Evolutionary conservation across 805 yeast species (phyloP).

Genomic region (Sugiyamaella americana): DNA sequence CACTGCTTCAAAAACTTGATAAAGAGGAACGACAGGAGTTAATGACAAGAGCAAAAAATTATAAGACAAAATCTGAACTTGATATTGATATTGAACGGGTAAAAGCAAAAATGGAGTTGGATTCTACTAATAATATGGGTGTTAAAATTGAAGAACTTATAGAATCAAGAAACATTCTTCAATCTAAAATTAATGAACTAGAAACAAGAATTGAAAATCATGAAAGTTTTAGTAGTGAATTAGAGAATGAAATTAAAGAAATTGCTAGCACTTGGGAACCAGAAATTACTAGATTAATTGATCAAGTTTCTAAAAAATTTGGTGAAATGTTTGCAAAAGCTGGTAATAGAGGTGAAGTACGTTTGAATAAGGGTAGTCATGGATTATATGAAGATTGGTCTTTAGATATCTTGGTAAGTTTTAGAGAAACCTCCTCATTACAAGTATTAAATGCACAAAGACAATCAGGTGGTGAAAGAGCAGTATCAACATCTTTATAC

Average conservation of each 20-base stretch:
- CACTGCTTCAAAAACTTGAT: too few relatives aligned
- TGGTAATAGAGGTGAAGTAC: constrained; percentile 83
- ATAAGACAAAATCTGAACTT: constrained; percentile 4
- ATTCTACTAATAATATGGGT: not conserved
- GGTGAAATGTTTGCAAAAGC: constrained; percentile 60
- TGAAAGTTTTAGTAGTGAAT: constrained; percentile 17
- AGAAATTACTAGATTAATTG: constrained; percentile 47
- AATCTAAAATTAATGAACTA: constrained; percentile 34
- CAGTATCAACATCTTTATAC: constrained; percentile 87
- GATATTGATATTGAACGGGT: not conserved
- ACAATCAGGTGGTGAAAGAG: constrained; percentile 97
- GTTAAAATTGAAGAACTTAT: not conserved
- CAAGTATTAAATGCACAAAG: constrained; percentile 74
- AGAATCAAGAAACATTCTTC: constrained; percentile 40
- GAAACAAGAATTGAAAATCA: constrained; percentile 16
- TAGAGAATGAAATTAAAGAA: constrained; percentile 35
- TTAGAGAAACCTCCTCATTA: constrained; percentile 69
- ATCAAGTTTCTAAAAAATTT: constrained; percentile 57
- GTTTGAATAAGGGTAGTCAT: constrained; percentile 45
- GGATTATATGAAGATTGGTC: constrained; percentile 66
- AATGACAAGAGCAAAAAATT: not conserved
- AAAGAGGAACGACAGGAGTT: too few relatives aligned
- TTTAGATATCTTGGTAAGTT: constrained; percentile 75
- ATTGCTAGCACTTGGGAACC: constrained; percentile 55
- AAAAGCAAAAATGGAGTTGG: not conserved